Conservation (phyloP, 2,329 filamentous ascomycete genomes). For the Samsoniella hepiali region DNA sequence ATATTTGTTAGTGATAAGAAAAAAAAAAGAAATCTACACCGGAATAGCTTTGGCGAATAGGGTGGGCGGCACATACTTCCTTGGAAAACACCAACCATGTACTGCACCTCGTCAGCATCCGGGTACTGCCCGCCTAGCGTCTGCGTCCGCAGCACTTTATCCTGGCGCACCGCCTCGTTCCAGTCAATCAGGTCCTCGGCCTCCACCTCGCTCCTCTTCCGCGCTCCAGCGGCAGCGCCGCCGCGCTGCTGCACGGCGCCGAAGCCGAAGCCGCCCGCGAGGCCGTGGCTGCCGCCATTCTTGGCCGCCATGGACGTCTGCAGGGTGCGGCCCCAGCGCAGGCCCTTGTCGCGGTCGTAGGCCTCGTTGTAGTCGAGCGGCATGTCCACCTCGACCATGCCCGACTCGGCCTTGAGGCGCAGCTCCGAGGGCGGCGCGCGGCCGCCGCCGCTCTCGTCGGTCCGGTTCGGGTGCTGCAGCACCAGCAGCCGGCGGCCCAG, state of each 20-base stretch:
- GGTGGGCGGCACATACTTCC: slow-evolving; percentile 54
- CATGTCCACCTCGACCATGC: slow-evolving; percentile 90
- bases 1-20: neutral
- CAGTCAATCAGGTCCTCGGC: slow-evolving; percentile 54
- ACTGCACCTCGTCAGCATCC: slow-evolving; percentile 67
- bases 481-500: slow-evolving; percentile 67
- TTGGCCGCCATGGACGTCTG: slow-evolving; percentile 56
- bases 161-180: slow-evolving; percentile 63
- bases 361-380: slow-evolving; percentile 68
- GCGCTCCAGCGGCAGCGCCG: slow-evolving; percentile 26
- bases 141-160: slow-evolving; percentile 73
- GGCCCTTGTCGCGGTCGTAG: slow-evolving; percentile 81
- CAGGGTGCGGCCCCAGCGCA: slow-evolving; percentile 78
- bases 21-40: too few relatives aligned
- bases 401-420: slow-evolving; percentile 76
- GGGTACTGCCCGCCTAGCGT: slow-evolving; percentile 81
- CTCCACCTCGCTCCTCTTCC: slow-evolving; percentile 38
- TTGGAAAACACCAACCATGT: slow-evolving; percentile 91
- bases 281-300: slow-evolving; percentile 63
- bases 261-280: slow-evolving; percentile 71
- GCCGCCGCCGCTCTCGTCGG: slow-evolving; percentile 43
- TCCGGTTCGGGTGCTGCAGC: slow-evolving; percentile 84
- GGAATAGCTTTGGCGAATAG: neutral
- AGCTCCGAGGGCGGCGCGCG: slow-evolving; percentile 62
- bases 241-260: slow-evolving; percentile 44